Evolutionary conservation across 257 asterid genomes (phyloP).

Genomic region (Orobanche coerulescens): DNA sequence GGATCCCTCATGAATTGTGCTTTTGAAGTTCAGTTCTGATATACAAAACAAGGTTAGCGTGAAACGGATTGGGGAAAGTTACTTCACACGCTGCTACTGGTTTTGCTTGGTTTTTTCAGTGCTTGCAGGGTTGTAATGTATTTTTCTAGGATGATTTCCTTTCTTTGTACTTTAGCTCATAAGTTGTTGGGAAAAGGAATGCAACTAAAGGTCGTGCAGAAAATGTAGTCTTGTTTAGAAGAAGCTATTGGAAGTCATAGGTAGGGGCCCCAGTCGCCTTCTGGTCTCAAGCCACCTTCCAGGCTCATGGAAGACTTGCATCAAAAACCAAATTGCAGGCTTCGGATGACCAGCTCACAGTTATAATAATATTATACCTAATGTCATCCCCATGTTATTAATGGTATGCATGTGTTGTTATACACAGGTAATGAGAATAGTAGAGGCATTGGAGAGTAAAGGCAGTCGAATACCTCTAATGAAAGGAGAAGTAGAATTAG

Average conservation of each 20-base stretch:
- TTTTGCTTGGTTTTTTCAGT: constrained; percentile 1
- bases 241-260: too few species aligned
- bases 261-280: too few species aligned
- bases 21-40: not conserved
- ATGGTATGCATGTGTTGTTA: constrained; percentile 1
- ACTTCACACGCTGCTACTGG: not conserved
- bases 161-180: too few species aligned
- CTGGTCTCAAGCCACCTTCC: too few species aligned
- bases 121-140: not conserved
- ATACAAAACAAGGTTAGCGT: constrained; percentile 1
- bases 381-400: constrained; percentile 6
- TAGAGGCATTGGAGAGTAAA: constrained; percentile 86
- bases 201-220: too few species aligned
- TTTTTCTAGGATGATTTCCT: constrained; percentile 6
- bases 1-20: not conserved
- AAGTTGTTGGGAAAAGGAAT: too few species aligned
- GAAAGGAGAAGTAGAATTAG: constrained; percentile 96
- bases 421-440: constrained; percentile 73
- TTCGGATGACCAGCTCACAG: constrained; percentile 5
- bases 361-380: not conserved
- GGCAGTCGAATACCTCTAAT: constrained; percentile 77
- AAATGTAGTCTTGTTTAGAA: too few species aligned
- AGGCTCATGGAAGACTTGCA: too few species aligned
- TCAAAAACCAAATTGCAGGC: too few species aligned
- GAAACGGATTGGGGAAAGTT: not conserved